phyloP scores from a whole-genome alignment of 306 rosid species.

The Myrica gale region DNA sequence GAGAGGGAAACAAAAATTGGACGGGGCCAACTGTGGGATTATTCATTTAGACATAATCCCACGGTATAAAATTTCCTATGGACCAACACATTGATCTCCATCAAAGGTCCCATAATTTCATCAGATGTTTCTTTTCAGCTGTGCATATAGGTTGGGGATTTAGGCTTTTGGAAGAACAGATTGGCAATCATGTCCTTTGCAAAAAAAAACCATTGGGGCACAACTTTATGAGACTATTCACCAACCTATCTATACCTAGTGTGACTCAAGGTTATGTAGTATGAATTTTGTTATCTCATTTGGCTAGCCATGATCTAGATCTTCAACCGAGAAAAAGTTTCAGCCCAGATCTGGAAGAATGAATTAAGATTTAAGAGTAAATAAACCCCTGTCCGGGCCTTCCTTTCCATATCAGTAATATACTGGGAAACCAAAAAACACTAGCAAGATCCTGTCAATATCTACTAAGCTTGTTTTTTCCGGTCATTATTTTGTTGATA shows the following conservation, averaged over 20 bases:
- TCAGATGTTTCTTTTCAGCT: not conserved
- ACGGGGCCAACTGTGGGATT: not conserved
- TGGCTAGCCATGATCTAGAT: too few relatives aligned
- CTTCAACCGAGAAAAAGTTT: too few relatives aligned
- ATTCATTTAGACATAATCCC: not conserved
- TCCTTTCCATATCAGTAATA: slow-evolving; percentile 3
- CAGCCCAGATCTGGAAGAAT: too few relatives aligned
- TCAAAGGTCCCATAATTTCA: not conserved
- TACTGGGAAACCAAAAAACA: not conserved
- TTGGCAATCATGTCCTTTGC: not conserved
- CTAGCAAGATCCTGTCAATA: not conserved
- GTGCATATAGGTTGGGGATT: not conserved
- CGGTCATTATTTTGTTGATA: not conserved
- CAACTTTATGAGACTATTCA: too few relatives aligned
- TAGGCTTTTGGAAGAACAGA: not conserved
- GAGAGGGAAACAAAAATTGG: not conserved
- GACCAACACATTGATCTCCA: not conserved
- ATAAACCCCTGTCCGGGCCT: too few relatives aligned
- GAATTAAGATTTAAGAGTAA: too few relatives aligned
- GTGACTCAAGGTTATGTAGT: too few relatives aligned
- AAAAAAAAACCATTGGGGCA: too few relatives aligned
- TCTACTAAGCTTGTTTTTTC: too few relatives aligned
- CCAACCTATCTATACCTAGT: too few relatives aligned
- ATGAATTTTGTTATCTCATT: too few relatives aligned
- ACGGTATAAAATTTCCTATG: not conserved